Evolutionary conservation across 1,284 basidiomycete species (phyloP), one percentile per base, ranked within the genome.

Genomic region (Moesziomyces aphidis): DNA sequence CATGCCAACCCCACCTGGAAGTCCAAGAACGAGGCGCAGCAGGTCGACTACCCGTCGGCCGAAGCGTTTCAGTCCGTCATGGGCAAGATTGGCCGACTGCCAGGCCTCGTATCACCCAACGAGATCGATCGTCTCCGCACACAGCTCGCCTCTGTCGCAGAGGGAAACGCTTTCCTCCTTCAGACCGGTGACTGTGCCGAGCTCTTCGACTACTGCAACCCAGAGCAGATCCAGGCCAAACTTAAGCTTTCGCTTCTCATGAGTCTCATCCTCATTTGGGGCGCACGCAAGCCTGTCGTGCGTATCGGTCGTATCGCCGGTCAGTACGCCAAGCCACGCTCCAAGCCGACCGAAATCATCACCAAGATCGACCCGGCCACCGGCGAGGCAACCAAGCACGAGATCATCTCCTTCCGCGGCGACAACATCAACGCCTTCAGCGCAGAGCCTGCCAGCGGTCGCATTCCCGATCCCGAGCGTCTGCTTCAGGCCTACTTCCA

Each of bases 181-280:
- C 96, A 99, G 76, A 95, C 95, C 3, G 97, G 96, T 11, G 97
- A 99, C 84, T 99, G 95, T 80, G 96, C 95, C 23, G 95, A 87
- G 76, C 80, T 86, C 8, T 87, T 87, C 58, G 80, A 84, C 51
- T 86, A 86, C 57, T 86, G 86, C 79, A 81, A 96, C 85, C 94
- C 93, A 0, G 90, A 94, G 86, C 95, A 95, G 68, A 95, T 99
- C 76, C 91, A 95, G 53, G 91, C 92, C 57, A 97, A 97, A 85
- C 91, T 99, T 58, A 95, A 95, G 6, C 89, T 99, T 24, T 93
- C 97, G 76, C 88, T 99, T 8, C 93, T 95, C 15, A 97, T 98
- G 89, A 96, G 94, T 19, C 88, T 99, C 50, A 94, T 99, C 77
- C 89, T 97, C 73, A 90, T 97, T 66, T 96, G 94, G 92, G 95